Conservation (phyloP, 768 basidiomycete genomes). For the Exsudoporus frostii region DNA sequence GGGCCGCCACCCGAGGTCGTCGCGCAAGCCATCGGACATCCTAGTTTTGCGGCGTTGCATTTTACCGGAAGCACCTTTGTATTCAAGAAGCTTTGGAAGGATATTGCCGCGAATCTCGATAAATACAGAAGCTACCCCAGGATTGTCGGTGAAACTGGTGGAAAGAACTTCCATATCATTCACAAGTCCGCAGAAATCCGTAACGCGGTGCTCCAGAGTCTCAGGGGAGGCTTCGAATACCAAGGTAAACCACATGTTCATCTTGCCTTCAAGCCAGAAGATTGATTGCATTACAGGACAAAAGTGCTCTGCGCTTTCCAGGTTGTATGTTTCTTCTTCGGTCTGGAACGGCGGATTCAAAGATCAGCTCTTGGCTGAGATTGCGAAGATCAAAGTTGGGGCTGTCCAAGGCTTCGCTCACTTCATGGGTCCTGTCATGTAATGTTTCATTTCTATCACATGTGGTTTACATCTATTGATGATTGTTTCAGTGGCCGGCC, state of each 20-base stretch:
- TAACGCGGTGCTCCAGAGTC: slow-evolving; percentile 86
- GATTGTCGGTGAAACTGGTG: slow-evolving; percentile 97
- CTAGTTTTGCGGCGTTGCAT: slow-evolving; percentile 82
- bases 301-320: slow-evolving; percentile 93
- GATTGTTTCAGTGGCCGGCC: slow-evolving; percentile 57
- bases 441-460: slow-evolving; percentile 12
- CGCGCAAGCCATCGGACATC: slow-evolving; percentile 75
- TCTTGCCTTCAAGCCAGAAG: not conserved
- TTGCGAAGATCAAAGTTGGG: slow-evolving; percentile 85
- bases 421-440: slow-evolving; percentile 99
- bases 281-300: slow-evolving; percentile 53
- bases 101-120: slow-evolving; percentile 86
- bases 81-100: slow-evolving; percentile 96
- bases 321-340: slow-evolving; percentile 85
- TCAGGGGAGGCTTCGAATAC: slow-evolving; percentile 93
- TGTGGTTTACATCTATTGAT: not conserved
- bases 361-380: slow-evolving; percentile 68
- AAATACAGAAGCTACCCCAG: slow-evolving; percentile 87
- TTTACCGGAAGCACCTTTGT: slow-evolving; percentile 96
- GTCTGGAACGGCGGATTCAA: slow-evolving; percentile 88
- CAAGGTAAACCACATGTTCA: slow-evolving; percentile 53
- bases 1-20: slow-evolving; percentile 85
- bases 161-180: slow-evolving; percentile 97
- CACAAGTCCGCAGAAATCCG: slow-evolving; percentile 83
- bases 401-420: slow-evolving; percentile 68